phyloP scores from a whole-genome alignment of 2,329 filamentous ascomycete genomes.

The Penicillium hordei region DNA sequence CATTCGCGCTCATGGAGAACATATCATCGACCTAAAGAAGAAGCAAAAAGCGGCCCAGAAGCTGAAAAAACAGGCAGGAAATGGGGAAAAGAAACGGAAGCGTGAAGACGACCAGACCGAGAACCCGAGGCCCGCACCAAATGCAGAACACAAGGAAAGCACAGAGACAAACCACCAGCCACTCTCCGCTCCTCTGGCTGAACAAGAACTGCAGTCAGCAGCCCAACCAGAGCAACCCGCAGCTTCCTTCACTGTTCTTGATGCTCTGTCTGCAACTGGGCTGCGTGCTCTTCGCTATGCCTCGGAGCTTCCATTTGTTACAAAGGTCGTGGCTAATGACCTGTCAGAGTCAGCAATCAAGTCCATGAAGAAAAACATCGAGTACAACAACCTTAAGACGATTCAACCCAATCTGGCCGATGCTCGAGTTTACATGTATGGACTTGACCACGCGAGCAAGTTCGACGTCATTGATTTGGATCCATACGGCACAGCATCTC shows the following conservation, averaged over 20 bases:
- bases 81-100: constrained; percentile 42
- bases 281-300: constrained; percentile 88
- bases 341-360: constrained; percentile 73
- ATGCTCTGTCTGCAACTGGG: constrained; percentile 91
- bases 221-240: constrained; percentile 36
- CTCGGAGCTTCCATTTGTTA: constrained; percentile 82
- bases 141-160: constrained; percentile 22
- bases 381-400: constrained; percentile 76
- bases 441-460: constrained; percentile 52
- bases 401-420: constrained; percentile 76
- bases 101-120: constrained; percentile 28
- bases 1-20: constrained; percentile 83
- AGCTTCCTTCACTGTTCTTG: constrained; percentile 74
- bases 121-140: constrained; percentile 16
- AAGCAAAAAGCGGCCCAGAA: constrained; percentile 50
- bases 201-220: constrained; percentile 3
- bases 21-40: constrained; percentile 53
- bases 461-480: constrained; percentile 97
- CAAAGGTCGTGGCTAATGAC: constrained; percentile 84
- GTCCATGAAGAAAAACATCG: constrained; percentile 79
- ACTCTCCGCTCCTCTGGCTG: not conserved
- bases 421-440: constrained; percentile 90
- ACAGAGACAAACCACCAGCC: constrained; percentile 16
- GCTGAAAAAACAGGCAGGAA: constrained; percentile 35
- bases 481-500: constrained; percentile 89